Evolutionary conservation across 1,284 basidiomycete genomes (phyloP), one percentile per base, ranked within the genome.

Genomic region (Sporisorium iseilematis-ciliati): DNA sequence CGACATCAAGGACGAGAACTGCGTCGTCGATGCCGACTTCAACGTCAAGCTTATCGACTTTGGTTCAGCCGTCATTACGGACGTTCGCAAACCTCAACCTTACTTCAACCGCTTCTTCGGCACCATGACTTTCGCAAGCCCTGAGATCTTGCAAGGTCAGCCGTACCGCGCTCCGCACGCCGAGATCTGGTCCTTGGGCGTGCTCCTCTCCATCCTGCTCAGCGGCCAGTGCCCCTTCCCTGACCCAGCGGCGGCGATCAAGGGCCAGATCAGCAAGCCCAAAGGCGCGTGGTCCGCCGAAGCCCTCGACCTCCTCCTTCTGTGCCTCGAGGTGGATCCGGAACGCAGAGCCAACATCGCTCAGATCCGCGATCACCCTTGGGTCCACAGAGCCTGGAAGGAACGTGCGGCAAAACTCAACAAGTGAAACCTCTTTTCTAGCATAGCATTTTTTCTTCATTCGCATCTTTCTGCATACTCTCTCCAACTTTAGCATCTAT

Each of bases 1-100:
- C 55, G 94, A 97, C 83, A 92, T 97, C 86, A 97, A 97, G 85
- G 94, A 96, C 82, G 94, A 97, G 86, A 97, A 97, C 72, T 81
- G 80, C 35, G 91, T 95, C 60, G 90, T 96, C 64, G 93, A 95
- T 84, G 87, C 87, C 58, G 77, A 80, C 41, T 77, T 78, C 57
- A 73, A 62, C 68, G 92, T 95, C 82, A 96, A 97, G 85, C 88
- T 97, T 56, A 94, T 97, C 82, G 94, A 97, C 87, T 97, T 97
- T 85, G 93, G 94, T 54, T 93, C 92, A 72, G 93, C 93, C 25
- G 91, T 91, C 33, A 89, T 92, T 76, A 90, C 90, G 57, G 90
- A 95, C 82, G 90, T 90, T 1, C 84, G 86, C 14, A 86, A 90
- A 64, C 88, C 91, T 2, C 88, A 89, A 14, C 92, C 92, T 0